phyloP scores from a whole-genome alignment of 441 rosid genomes.

The Syzygium syzygioides region DNA sequence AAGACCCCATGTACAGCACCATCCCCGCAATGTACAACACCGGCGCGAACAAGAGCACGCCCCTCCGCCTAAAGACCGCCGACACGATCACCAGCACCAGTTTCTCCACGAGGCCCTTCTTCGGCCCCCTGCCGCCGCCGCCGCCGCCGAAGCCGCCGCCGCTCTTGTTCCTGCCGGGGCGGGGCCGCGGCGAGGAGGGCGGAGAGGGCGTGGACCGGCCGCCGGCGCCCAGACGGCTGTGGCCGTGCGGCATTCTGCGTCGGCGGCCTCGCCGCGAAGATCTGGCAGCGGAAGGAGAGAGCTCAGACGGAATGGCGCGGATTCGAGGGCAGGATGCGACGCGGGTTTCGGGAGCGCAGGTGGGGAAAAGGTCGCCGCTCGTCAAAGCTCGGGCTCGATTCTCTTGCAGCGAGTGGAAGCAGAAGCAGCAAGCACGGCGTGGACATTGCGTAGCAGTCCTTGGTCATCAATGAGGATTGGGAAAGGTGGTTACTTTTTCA shows the following conservation, averaged over 20 bases:
- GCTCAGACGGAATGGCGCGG: not conserved
- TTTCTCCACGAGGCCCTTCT: conserved; percentile 49
- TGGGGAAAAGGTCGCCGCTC: too few species aligned
- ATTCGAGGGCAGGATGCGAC: not conserved
- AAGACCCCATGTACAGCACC: conserved; percentile 81
- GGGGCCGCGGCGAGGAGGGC: conserved; percentile 76
- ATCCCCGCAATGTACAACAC: conserved; percentile 73
- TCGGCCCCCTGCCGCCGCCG: conserved; percentile 20
- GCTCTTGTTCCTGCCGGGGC: conserved; percentile 43
- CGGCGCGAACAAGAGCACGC: conserved; percentile 80
- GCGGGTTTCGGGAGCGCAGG: not conserved
- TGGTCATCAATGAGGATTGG: not conserved
- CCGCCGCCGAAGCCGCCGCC: conserved; percentile 1
- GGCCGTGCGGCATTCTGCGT: conserved; percentile 45
- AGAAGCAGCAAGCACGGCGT: not conserved
- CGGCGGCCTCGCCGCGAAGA: not conserved
- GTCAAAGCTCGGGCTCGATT: not conserved
- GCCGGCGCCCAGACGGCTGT: conserved; percentile 73
- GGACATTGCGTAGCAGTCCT: not conserved
- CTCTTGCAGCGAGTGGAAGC: not conserved
- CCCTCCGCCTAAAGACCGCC: conserved; percentile 58
- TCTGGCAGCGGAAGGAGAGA: not conserved
- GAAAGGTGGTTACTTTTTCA: not conserved
- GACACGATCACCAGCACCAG: conserved; percentile 45
- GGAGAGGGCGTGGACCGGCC: conserved; percentile 55